Percentiles rank a stretch among this genome's conserved stretches.
Evolutionary conservation across 345 rosid genomes (phyloP).

Genomic region (Corymbia maculata): DNA sequence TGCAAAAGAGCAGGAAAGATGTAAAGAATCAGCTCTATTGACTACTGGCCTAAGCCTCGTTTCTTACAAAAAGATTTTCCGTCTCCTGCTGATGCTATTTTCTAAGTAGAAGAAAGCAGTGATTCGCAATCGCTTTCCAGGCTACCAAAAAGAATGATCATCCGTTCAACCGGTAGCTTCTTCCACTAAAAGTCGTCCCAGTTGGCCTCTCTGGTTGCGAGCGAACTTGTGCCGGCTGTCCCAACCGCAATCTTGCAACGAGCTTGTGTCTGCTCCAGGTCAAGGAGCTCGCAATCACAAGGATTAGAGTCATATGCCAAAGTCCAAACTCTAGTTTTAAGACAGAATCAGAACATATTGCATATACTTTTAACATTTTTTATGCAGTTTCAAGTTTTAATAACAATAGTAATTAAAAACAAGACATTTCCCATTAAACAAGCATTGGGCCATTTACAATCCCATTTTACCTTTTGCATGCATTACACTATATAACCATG

Average conservation of each 20-base stretch:
- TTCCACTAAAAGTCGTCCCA: slow-evolving; percentile 11
- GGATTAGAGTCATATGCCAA: neutral
- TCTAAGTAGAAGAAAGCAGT: neutral
- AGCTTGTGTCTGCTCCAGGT: slow-evolving; percentile 14
- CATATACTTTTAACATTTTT: neutral
- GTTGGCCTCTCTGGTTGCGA: slow-evolving; percentile 5
- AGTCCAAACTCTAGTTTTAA: neutral
- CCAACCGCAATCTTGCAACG: slow-evolving; percentile 8
- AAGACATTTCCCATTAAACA: neutral
- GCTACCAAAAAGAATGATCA: neutral
- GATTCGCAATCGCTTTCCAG: neutral
- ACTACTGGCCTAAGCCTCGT: neutral
- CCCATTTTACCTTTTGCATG: neutral
- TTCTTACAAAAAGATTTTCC: neutral
- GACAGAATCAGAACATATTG: neutral
- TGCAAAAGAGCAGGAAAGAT: neutral
- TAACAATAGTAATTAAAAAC: neutral
- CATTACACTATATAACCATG: neutral
- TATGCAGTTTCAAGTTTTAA: neutral
- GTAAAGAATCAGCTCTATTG: neutral
- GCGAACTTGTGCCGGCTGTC: slow-evolving; percentile 4
- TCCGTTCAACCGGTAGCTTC: slow-evolving; percentile 12
- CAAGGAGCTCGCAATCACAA: slow-evolving; percentile 3
- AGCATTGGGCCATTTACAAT: neutral
- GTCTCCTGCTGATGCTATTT: neutral